phyloP scores from a whole-genome alignment of 2,329 filamentous ascomycete species.

The Cladobotryum mycophilum region DNA sequence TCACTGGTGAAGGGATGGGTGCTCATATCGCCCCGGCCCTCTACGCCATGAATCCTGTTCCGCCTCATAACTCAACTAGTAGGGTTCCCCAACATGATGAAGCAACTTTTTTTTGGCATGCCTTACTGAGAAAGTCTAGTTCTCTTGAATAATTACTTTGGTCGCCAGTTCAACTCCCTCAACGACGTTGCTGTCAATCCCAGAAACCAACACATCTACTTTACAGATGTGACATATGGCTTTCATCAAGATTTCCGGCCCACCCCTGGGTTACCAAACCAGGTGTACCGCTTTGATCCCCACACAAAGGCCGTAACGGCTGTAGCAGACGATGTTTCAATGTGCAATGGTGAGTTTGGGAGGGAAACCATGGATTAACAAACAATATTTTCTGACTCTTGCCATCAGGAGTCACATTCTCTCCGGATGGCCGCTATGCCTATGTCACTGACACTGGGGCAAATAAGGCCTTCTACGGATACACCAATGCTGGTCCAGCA shows the following conservation, averaged over 20 bases:
- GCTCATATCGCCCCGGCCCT: slow-evolving; percentile 22
- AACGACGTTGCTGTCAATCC: slow-evolving; percentile 48
- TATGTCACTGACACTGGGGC: slow-evolving; percentile 41
- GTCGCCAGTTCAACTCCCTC: slow-evolving; percentile 41
- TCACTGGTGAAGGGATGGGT: slow-evolving; percentile 45
- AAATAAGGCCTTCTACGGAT: slow-evolving; percentile 20
- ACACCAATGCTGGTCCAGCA: slow-evolving; percentile 2
- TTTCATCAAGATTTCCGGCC: slow-evolving; percentile 53
- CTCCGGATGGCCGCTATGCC: slow-evolving; percentile 36
- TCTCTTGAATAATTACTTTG: slow-evolving; percentile 35
- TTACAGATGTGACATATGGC: slow-evolving; percentile 57
- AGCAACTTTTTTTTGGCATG: background rate
- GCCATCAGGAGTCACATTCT: slow-evolving; percentile 36
- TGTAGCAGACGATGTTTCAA: slow-evolving; percentile 50
- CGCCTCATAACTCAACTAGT: slow-evolving; percentile 9
- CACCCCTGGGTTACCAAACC: slow-evolving; percentile 45
- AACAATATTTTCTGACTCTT: too few species aligned
- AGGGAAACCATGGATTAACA: slow-evolving; percentile 18
- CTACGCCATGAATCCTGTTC: slow-evolving; percentile 20
- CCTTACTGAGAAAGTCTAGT: background rate
- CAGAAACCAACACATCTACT: slow-evolving; percentile 53
- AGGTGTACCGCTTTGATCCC: slow-evolving; percentile 53
- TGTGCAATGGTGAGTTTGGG: slow-evolving; percentile 9
- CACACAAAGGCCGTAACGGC: slow-evolving; percentile 44
- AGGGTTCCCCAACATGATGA: background rate